These are phyloP conservation scores for Sideroxylon spinosum DNA, from an alignment of 179 eudicot species.

Conservation along the genomic window DNA sequence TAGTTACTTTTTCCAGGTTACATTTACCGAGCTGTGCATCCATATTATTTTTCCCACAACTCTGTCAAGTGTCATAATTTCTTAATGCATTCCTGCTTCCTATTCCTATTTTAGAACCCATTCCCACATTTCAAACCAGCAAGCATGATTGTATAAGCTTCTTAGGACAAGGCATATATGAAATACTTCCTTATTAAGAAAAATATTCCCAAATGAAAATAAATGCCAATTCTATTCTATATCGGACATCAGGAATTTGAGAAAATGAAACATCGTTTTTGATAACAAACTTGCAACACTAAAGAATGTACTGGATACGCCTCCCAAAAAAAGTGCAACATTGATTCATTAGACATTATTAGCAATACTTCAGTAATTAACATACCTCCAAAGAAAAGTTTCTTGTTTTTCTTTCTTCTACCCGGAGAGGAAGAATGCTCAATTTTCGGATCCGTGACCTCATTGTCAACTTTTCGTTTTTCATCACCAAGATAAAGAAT, in stretches of 20 bases:
- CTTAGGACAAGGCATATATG: neutral
- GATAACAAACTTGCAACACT: neutral
- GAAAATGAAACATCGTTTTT: neutral
- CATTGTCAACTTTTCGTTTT: conserved; percentile 37
- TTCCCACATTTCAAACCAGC: neutral
- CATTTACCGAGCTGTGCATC: neutral
- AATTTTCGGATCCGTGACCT: conserved; percentile 35
- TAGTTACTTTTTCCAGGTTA: neutral
- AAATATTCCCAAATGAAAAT: neutral
- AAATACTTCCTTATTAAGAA: neutral
- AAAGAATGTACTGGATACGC: neutral
- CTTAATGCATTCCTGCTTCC: neutral
- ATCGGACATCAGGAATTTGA: neutral
- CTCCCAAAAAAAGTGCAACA: neutral
- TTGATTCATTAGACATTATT: neutral
- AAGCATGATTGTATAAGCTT: neutral
- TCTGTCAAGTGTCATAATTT: neutral
- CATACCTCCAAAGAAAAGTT: conserved; percentile 63
- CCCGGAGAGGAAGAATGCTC: conserved; percentile 40
- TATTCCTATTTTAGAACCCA: neutral
- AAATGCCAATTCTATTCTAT: neutral
- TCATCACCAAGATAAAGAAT: conserved; percentile 41
- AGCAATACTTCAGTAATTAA: neutral
- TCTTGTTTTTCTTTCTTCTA: conserved; percentile 62
- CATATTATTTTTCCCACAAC: conserved; percentile 4